Evolutionary conservation across 768 basidiomycete species (phyloP).

Genomic region (Xerocomus brunneocitrinus): DNA sequence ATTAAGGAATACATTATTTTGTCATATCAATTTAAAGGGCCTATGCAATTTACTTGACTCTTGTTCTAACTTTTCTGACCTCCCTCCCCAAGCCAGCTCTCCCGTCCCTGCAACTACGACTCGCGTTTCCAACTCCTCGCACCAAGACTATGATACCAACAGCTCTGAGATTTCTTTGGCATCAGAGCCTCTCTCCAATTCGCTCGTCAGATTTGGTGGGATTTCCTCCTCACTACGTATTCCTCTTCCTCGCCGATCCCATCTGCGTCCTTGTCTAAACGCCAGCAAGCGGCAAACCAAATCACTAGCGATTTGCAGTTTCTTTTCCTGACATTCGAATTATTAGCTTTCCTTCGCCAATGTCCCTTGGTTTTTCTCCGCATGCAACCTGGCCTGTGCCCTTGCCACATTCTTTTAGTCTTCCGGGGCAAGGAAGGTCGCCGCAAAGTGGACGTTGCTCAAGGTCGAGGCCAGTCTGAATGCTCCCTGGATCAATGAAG

Average conservation of each 20-base stretch:
- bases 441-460: conserved; percentile 62
- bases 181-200: conserved; percentile 62
- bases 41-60: background rate
- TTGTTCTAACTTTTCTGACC: too few relatives aligned
- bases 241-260: conserved; percentile 22
- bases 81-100: background rate
- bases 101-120: background rate
- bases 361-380: conserved; percentile 59
- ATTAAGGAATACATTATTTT: conserved; percentile 3
- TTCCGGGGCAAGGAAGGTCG: conserved; percentile 53
- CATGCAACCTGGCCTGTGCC: conserved; percentile 67
- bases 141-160: conserved; percentile 11
- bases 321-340: conserved; percentile 57
- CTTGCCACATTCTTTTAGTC: conserved; percentile 68
- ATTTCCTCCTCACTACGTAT: conserved; percentile 59
- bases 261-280: conserved; percentile 38
- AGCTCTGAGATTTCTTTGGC: conserved; percentile 12
- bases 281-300: conserved; percentile 40
- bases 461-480: conserved; percentile 65
- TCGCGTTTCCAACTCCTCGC: too few relatives aligned
- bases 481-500: conserved; percentile 69
- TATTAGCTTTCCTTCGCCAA: conserved; percentile 76
- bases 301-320: conserved; percentile 59
- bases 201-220: conserved; percentile 76
- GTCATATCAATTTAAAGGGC: conserved; percentile 24